A percentile compares a stretch with the other conserved stretches of the same genome.
These are phyloP conservation scores for Rhizopus delemar DNA, from an alignment of 371 early-diverging fungal genomes.

Conservation along the genomic window DNA sequence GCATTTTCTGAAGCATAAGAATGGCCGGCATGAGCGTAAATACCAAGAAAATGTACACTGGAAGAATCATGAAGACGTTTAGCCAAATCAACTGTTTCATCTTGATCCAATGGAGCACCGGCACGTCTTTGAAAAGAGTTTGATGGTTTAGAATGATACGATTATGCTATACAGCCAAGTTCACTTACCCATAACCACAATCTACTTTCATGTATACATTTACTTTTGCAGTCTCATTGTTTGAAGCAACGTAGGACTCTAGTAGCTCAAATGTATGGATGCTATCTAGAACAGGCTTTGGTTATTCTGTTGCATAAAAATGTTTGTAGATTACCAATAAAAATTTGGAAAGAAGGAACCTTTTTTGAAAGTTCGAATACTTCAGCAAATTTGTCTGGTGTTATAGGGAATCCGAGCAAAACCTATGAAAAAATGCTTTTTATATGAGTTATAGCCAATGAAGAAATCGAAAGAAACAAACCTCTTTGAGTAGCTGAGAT, in stretches of 20 bases:
- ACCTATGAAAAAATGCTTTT: constrained; percentile 15
- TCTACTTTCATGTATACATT: constrained; percentile 44
- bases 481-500: constrained; percentile 34
- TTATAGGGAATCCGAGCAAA: constrained; percentile 44
- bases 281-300: constrained; percentile 24
- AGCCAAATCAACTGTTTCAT: constrained; percentile 31
- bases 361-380: constrained; percentile 24
- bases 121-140: constrained; percentile 34
- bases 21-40: constrained; percentile 51
- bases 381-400: constrained; percentile 41
- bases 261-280: constrained; percentile 37
- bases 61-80: constrained; percentile 32
- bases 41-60: constrained; percentile 29
- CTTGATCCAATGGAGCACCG: constrained; percentile 35
- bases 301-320: neutral
- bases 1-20: constrained; percentile 37
- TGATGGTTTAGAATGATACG: neutral
- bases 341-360: constrained; percentile 36
- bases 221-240: constrained; percentile 14
- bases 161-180: neutral
- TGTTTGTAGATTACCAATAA: constrained; percentile 28
- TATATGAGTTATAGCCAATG: neutral
- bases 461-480: neutral
- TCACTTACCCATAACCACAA: constrained; percentile 44
- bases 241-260: constrained; percentile 25